Evolutionary conservation across 2,329 filamentous ascomycete genomes (phyloP).

Genomic region (Diaporthe citrichinensis): DNA sequence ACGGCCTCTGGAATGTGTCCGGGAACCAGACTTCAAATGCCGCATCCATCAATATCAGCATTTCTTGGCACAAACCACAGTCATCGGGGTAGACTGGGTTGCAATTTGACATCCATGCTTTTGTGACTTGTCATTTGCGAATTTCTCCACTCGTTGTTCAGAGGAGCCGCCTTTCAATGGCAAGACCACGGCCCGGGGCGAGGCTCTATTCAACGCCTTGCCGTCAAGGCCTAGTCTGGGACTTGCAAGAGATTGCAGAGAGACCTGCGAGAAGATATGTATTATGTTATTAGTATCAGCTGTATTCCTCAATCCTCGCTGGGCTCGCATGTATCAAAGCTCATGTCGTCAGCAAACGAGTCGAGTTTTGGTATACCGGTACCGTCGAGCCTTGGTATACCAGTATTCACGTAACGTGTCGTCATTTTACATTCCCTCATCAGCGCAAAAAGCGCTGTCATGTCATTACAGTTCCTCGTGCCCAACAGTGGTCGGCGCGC

Average conservation of each 20-base stretch:
- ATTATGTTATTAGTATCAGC: conserved; percentile 42
- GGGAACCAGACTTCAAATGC: conserved; percentile 47
- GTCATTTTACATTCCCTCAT: conserved; percentile 40
- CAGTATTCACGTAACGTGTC: conserved; percentile 35
- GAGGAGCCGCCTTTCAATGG: background rate
- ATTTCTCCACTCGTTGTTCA: background rate
- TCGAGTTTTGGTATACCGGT: conserved; percentile 8
- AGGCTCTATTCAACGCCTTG: background rate
- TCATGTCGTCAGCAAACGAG: conserved; percentile 19
- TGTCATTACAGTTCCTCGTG: conserved; percentile 51
- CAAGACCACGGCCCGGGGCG: background rate
- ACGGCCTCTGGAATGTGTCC: conserved; percentile 39
- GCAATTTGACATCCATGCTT: conserved; percentile 99
- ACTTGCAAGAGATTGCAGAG: background rate
- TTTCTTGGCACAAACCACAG: conserved; percentile 98
- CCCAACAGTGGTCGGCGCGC: conserved; percentile 20
- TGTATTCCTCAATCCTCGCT: conserved; percentile 31
- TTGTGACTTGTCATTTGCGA: background rate
- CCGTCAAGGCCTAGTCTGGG: background rate
- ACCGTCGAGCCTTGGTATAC: conserved; percentile 14
- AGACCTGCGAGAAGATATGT: conserved; percentile 22
- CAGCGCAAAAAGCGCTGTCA: conserved; percentile 20
- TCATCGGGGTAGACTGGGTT: conserved; percentile 84
- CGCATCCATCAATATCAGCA: conserved; percentile 80
- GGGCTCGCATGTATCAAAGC: conserved; percentile 31